Base-by-base conservation (phyloP, 2,329 filamentous ascomycete genomes). In the Setomelanomma holmii region DNA sequence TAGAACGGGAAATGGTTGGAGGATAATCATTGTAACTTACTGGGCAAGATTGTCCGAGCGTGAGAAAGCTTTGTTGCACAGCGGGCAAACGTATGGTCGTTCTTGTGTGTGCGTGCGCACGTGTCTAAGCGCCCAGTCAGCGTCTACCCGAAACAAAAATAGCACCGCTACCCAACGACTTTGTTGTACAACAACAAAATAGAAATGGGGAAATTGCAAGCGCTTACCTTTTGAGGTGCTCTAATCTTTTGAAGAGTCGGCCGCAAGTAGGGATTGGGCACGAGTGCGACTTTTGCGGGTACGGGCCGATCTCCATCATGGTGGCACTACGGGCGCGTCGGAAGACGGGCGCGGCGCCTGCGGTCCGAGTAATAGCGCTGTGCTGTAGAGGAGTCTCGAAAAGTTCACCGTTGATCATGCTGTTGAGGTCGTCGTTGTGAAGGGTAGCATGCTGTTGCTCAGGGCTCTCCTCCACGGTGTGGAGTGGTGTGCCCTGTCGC, bases 21-120 rank as follows among this genome's bases (percentile, higher is more conserved):
- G 40, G 47, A 52, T 41, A 38, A 49, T 46, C 38, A 48, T 40
- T 40, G 38, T 21, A 41, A 66, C 83, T 77, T 91, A 96, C 90
- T 99, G 95, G 76, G 95, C 95, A 78, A 99, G 89, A 77, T 99
- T 99, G 81, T 99, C 95, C 71, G 93, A 98, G 79, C 95, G 85
- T 54, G 95, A 98, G 78, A 99, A 99, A 63, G 93, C 93, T 83
- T 98, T 98, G 84, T 90, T 96, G 86, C 95, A 99, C 77, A 96
- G 89, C 66, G 90, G 90, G 85, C 95, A 99, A 74, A 96, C 89
- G 79, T 99, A 99, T 67, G 95, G 95, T 80, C 93, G 91, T 83
- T 99, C 95, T 83, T 99, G 95, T 50, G 95, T 99, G 83, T 99
- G 95, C 71, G 95, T 99, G 80, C 95, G 90, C 77, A 99, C 95